Evolutionary conservation across 2,329 filamentous ascomycete genomes (phyloP).

Genomic region (Fusarium keratoplasticum): DNA sequence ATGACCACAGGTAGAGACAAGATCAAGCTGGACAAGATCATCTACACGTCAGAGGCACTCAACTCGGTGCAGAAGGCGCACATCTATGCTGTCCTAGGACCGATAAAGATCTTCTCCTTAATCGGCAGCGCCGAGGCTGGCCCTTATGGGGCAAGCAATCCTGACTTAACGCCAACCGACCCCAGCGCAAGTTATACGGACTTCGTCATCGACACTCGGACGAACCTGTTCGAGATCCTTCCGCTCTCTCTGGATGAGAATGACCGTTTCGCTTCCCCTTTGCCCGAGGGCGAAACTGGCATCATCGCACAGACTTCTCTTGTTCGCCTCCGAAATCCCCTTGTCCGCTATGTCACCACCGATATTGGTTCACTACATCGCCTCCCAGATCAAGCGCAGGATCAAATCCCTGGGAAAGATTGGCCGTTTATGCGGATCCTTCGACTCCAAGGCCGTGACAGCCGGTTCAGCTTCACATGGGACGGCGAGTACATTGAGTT

Average conservation of each 20-base stretch:
- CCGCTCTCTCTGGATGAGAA: conserved; percentile 33
- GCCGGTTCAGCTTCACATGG: conserved; percentile 57
- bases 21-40: conserved; percentile 53
- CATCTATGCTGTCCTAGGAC: conserved; percentile 46
- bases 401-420: conserved; percentile 34
- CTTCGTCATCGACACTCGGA: conserved; percentile 54
- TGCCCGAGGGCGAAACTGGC: conserved; percentile 50
- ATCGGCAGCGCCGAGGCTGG: conserved; percentile 58
- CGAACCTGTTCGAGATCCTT: conserved; percentile 53
- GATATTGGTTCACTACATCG: conserved; percentile 56
- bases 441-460: conserved; percentile 55
- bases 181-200: conserved; percentile 36
- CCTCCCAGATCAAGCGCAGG: conserved; percentile 38
- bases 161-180: conserved; percentile 42
- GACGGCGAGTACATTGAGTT: conserved; percentile 54
- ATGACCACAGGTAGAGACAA: conserved; percentile 34
- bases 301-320: conserved; percentile 57
- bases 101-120: conserved; percentile 53
- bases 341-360: conserved; percentile 57
- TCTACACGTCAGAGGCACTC: conserved; percentile 59
- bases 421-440: conserved; percentile 48
- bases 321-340: conserved; percentile 54
- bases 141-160: conserved; percentile 50
- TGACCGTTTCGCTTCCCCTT: not conserved
- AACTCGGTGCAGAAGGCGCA: conserved; percentile 47